These are phyloP conservation scores for Plasmodium coatneyi DNA, from an alignment of 169 alveolate species.

Conservation along the genomic window DNA sequence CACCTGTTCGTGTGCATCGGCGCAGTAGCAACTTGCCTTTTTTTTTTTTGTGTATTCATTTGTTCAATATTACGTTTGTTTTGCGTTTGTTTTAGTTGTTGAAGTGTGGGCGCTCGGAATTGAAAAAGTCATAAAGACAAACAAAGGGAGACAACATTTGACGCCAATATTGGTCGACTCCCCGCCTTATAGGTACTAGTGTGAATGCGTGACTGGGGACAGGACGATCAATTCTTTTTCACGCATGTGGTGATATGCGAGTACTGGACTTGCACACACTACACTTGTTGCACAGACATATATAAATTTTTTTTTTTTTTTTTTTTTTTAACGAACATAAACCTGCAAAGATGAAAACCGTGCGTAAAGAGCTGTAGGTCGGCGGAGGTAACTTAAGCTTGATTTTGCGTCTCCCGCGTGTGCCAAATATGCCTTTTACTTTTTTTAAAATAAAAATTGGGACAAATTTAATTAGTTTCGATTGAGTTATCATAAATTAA, in stretches of 20 bases:
- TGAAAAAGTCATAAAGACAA: conserved; percentile 14
- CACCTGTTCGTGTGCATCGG: background rate
- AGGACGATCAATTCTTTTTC: background rate
- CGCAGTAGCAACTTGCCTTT: background rate
- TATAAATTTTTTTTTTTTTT: background rate
- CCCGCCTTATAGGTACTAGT: background rate
- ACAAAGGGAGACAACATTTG: background rate
- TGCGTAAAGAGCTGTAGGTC: background rate
- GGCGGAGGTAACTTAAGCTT: background rate
- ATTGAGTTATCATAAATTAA: conserved; percentile 1
- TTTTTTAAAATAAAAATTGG: background rate
- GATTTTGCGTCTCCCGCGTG: background rate
- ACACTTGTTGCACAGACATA: background rate
- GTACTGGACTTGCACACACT: background rate
- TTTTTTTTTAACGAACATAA: background rate
- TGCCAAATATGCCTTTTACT: background rate
- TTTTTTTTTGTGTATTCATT: conserved; percentile 34
- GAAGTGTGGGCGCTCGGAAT: background rate
- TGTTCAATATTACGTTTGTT: conserved; percentile 42
- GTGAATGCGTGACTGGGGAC: background rate
- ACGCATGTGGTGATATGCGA: background rate
- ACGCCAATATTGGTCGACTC: background rate
- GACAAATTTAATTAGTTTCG: background rate
- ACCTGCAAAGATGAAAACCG: background rate
- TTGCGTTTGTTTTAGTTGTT: conserved; percentile 51